These are phyloP conservation scores for Lodderomyces jiufengensis DNA, from an alignment of 1,139 yeast species.

Conservation along the genomic window DNA sequence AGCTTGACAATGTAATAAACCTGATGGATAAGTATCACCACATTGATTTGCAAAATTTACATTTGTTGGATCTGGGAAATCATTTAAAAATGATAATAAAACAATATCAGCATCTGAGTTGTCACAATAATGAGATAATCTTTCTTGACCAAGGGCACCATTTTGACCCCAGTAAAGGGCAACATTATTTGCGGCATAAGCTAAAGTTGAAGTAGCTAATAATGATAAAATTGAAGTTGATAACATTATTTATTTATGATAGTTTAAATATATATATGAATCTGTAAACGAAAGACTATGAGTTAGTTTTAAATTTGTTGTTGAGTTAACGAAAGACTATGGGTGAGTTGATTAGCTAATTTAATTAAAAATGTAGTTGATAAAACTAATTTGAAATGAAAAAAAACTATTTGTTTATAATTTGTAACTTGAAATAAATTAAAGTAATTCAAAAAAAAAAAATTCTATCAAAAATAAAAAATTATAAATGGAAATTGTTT, in stretches of 20 bases:
- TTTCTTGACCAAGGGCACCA: slow-evolving; percentile 61
- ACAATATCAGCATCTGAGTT: slow-evolving; percentile 67
- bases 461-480: too few species aligned
- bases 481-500: too few species aligned
- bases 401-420: too few species aligned
- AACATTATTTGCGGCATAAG: slow-evolving; percentile 47
- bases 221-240: slow-evolving; percentile 12
- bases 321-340: slow-evolving; percentile 3
- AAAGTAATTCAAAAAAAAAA: too few species aligned
- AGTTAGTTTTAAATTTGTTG: neutral
- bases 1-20: slow-evolving; percentile 55
- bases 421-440: too few species aligned
- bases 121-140: slow-evolving; percentile 65
- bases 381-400: neutral
- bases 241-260: slow-evolving; percentile 8
- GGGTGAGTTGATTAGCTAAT: neutral
- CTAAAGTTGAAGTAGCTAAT: slow-evolving; percentile 26
- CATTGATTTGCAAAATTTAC: slow-evolving; percentile 74
- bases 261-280: neutral
- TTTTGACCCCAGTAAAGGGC: slow-evolving; percentile 90
- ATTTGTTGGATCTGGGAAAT: slow-evolving; percentile 47
- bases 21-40: slow-evolving; percentile 48
- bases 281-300: slow-evolving; percentile 7
- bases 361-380: neutral
- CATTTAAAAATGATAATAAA: slow-evolving; percentile 63